phyloP scores from a whole-genome alignment of 495 filamentous ascomycete genomes.

The Aspergillus cavernicola region DNA sequence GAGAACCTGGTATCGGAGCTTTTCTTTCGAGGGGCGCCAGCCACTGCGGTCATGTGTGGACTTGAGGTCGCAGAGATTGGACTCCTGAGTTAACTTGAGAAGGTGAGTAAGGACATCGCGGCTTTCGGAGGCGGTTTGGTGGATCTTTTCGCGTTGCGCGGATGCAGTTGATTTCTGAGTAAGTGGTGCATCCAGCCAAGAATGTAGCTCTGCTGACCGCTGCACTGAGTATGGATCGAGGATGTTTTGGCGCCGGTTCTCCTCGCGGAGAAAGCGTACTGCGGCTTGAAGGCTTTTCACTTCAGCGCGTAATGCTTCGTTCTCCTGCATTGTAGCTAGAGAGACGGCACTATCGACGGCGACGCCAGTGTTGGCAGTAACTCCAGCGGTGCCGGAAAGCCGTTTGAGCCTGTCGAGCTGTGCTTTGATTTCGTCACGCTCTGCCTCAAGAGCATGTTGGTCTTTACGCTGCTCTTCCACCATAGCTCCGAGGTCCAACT shows the following conservation, averaged over 20 bases:
- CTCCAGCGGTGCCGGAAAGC: conserved; percentile 49
- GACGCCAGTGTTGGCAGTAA: conserved; percentile 38
- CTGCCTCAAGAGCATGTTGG: conserved; percentile 52
- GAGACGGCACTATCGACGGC: conserved; percentile 43
- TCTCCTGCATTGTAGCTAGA: conserved; percentile 64
- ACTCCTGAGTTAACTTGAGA: conserved; percentile 59
- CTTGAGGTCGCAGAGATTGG: conserved; percentile 54
- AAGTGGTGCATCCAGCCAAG: conserved; percentile 65
- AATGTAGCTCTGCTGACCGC: conserved; percentile 47
- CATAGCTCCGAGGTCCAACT: conserved; percentile 31
- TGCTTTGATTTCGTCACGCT: conserved; percentile 70
- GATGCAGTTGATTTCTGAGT: conserved; percentile 36
- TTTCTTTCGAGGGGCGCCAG: conserved; percentile 59
- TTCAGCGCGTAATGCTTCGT: conserved; percentile 66
- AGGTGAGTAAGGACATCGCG: conserved; percentile 68
- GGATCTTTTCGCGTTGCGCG: conserved; percentile 52
- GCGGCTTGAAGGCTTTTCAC: conserved; percentile 69
- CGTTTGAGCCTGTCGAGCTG: conserved; percentile 57
- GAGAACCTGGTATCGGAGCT: conserved; percentile 55
- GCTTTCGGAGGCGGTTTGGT: conserved; percentile 61
- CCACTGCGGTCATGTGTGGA: conserved; percentile 48
- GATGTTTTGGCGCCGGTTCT: conserved; percentile 63
- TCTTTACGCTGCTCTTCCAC: conserved; percentile 40
- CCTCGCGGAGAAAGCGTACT: conserved; percentile 73
- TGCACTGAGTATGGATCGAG: conserved; percentile 58